Base-by-base conservation (phyloP, 805 yeast species). In the Priceomyces castillae region DNA sequence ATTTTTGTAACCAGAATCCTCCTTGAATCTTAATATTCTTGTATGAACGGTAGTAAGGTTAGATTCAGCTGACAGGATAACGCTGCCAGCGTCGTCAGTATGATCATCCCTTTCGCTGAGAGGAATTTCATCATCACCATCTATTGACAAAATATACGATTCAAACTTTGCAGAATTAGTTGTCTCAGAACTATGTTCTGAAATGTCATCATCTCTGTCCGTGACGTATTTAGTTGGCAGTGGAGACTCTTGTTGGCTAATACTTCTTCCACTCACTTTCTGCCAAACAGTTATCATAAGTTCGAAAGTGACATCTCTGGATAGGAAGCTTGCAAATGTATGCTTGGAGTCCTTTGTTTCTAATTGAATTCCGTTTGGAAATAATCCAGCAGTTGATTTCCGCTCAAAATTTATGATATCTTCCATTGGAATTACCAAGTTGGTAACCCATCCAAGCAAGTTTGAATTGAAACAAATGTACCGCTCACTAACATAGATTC, bases 371-470 rank as follows among this genome's bases (percentile, higher is more conserved):
- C 96, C 97, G 59, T 92, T 92, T 17, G 96, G 95, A 56, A 92
- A 89, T 18, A 92, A 69, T 0, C 95, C 96, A 4, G 88, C 97
- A 0, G 97, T 89, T 15, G 82, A 75, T 45, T 82, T 84, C 62
- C 88, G 87, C 55, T 92, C 97, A 52, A 90, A 78, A 22, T 76
- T 71, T 9, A 75, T 71, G 19, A 94, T 79, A 43, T 89, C 96
- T 37, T 75, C 78, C 51, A 82, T 76, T 0, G 88, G 81, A 15
- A 94, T 75, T 2, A 84, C 77, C 30, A 90, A 67, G 49, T 79
- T 86, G 7, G 97, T 88, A 9, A 89, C 86, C 96, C 97, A 90
- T 1, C 96, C 97, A 36, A 92, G 67, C 31, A 94, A 71, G 52
- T 84, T 85, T 6, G 97, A 85, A 58, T 89, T 84, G 73, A 94